These are phyloP conservation scores for Euclidium syriacum DNA, from an alignment of 345 rosid species.

Conservation along the genomic window DNA sequence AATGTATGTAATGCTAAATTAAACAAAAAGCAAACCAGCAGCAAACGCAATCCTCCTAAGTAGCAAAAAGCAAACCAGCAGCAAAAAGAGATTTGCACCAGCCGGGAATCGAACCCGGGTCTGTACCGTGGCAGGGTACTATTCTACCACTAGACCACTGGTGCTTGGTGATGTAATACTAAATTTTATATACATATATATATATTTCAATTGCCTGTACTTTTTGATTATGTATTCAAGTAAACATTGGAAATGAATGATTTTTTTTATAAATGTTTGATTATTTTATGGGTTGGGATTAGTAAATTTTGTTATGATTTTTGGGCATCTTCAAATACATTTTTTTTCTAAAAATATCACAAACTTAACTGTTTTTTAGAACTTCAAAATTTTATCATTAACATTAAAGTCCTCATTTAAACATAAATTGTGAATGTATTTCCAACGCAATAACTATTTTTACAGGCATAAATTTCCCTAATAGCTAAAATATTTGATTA, in stretches of 20 bases:
- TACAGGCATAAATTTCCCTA: background rate
- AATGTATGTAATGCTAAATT: too few relatives aligned
- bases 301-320: too few relatives aligned
- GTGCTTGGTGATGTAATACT: conserved; percentile 22
- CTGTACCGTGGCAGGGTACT: conserved; percentile 72
- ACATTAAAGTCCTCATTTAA: too few relatives aligned
- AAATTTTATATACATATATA: background rate
- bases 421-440: too few relatives aligned
- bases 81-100: conserved; percentile 16
- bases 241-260: background rate
- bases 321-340: background rate
- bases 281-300: too few relatives aligned
- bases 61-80: too few relatives aligned
- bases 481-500: background rate
- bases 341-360: background rate
- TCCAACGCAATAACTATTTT: too few relatives aligned
- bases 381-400: too few relatives aligned
- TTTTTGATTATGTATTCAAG: background rate
- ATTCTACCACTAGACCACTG: conserved; percentile 44
- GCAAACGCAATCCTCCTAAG: too few relatives aligned
- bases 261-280: too few relatives aligned
- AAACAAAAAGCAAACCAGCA: too few relatives aligned
- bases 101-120: conserved; percentile 67
- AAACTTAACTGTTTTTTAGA: too few relatives aligned
- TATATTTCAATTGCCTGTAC: background rate